Conservation (phyloP, 2,329 filamentous ascomycete genomes). For the Plectosphaerella cucumerina region DNA sequence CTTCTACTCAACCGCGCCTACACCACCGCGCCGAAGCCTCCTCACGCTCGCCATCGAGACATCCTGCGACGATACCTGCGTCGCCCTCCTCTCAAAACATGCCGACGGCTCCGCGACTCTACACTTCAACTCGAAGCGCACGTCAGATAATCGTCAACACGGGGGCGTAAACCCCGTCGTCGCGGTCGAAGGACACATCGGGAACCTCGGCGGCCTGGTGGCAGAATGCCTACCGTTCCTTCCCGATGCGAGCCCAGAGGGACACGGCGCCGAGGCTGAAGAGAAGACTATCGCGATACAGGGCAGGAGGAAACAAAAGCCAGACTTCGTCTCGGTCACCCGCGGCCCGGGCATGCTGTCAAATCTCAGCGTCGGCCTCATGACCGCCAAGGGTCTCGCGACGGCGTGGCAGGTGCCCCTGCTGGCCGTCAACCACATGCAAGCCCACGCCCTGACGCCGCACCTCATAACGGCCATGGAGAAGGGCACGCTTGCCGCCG, state of each 20-base stretch:
- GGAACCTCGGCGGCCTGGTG: constrained; percentile 65
- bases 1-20: not conserved
- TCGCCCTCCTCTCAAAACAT: constrained; percentile 69
- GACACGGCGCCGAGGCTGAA: constrained; percentile 10
- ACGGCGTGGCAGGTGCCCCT: constrained; percentile 80
- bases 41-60: constrained; percentile 73
- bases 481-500: constrained; percentile 6
- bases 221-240: constrained; percentile 56
- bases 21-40: constrained; percentile 30
- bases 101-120: constrained; percentile 44
- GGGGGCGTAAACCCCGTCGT: constrained; percentile 76
- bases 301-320: constrained; percentile 35
- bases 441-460: constrained; percentile 88
- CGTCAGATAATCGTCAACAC: constrained; percentile 71
- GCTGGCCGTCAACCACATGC: constrained; percentile 93
- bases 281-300: constrained; percentile 12
- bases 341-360: constrained; percentile 85
- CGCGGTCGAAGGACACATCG: constrained; percentile 72
- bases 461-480: constrained; percentile 65
- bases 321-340: constrained; percentile 85
- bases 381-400: constrained; percentile 82
- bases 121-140: constrained; percentile 77
- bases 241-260: constrained; percentile 17
- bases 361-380: constrained; percentile 72
- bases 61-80: constrained; percentile 90